Evolutionary conservation across 352 stramenopile species (phyloP), one percentile per base, ranked within the genome.

Genomic region (Globisporangium middletonii): DNA sequence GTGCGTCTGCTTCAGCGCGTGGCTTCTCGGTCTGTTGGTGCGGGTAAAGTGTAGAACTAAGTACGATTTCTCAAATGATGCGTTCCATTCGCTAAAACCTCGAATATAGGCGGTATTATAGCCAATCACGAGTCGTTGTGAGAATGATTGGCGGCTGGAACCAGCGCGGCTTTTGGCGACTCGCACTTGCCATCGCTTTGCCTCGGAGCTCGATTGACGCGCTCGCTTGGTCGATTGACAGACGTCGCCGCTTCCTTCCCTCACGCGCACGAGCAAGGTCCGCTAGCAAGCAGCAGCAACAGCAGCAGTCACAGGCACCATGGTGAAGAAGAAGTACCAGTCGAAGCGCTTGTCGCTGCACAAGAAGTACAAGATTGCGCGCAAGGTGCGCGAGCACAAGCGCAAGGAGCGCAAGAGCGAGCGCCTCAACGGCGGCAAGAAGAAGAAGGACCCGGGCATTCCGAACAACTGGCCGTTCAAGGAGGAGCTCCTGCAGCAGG

Each of bases 311-410:
- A 23, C 23, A 23, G 23, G 28, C 63, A 46, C 59, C 49, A 99
- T 99, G 97, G 96, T 99, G 33, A 98, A 99, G 77, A 99, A 99
- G 80, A 99, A 99, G 86, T 91, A 92, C 60, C 98, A 99, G 77
- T 98, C 90, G 28, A 98, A 98, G 73, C 85, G 97, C 48, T 84
- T 94, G 56, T 96, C 96, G 50, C 86, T 99, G 50, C 97, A 99
- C 77, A 97, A 99, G 84, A 99, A 99, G 79, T 99, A 99, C 85
- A 99, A 99, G 75, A 96, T 97, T 67, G 76, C 84, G 44, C 84
- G 83, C 62, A 95, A 93, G 67, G 83, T 94, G 70, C 77, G 78
- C 55, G 94, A 99, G 77, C 97, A 98, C 67, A 89, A 98, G 68
- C 88, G 96, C 30, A 89, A 97, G 72, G 83, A 97, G 63, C 90